Base-by-base conservation (phyloP, 2,329 filamentous ascomycete species). In the Nigrograna mackinnonii region DNA sequence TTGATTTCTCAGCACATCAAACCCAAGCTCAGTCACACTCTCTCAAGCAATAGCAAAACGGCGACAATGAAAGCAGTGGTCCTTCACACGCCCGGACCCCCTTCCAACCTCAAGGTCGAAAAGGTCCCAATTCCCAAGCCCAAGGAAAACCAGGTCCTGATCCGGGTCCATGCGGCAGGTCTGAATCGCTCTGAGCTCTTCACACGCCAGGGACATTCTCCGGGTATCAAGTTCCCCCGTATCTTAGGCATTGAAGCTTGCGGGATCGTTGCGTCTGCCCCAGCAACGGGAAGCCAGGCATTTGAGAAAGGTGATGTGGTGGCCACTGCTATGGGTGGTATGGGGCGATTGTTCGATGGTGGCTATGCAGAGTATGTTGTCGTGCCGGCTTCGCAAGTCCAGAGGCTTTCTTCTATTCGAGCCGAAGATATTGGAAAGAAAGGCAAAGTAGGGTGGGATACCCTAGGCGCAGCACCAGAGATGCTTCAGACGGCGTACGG, bases 401-500 rank as follows among this genome's bases (percentile, higher is more conserved):
- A 71, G 37, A 49, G 52, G 5, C 44, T 75, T n/a, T 52, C 60
- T 21, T n/a, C n/a, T n/a, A 66, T 62, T 4, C 52, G 58, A 7
- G 41, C 34, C 7, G 34, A 39, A 18, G 49, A 45, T 22, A 11
- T 44, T 5, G 49, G 33, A 11, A 37, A 46, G 40, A 45, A 39
- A 13, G n/a, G n/a, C n/a, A n/a, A n/a, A n/a, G 48, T 76, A 4
- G 51, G 57, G 0, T 77, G 75, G 74, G 62, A 68, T 20, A 55
- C 66, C 2, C 47, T 79, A 1, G 76, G 73, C 4, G 74, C 75
- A 1, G 57, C 76, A 39, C 75, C 74, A 3, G 75, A 78, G 56
- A 78, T 79, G 75, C 44, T 79, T 44, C 74, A 78, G 58, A 78
- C 75, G 3, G 70, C 75, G 2, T 77, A 69, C 54, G 75, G 75